Percentiles rank a stretch among this genome's conserved stretches.
These are phyloP conservation scores for Thamnidium elegans DNA, from an alignment of 192 early-diverging fungal species.

Conservation along the genomic window DNA sequence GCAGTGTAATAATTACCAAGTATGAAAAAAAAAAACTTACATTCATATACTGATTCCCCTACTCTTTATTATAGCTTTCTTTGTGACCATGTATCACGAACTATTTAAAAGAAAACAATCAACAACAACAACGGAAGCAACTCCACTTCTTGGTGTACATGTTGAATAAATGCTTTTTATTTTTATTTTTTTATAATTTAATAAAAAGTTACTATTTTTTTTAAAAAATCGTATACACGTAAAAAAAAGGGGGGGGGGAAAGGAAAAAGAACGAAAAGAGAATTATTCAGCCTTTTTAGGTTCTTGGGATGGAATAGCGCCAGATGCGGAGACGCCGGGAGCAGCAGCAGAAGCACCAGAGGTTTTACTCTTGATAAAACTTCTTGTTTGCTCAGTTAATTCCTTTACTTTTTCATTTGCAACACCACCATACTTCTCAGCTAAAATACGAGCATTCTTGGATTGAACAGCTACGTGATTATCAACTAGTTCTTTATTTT, in stretches of 20 bases:
- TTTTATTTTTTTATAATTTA: background rate
- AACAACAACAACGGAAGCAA: background rate
- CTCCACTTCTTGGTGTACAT: too few relatives aligned
- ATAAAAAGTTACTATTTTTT: background rate
- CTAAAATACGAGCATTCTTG: conserved; percentile 21
- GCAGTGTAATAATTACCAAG: background rate
- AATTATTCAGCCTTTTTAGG: too few relatives aligned
- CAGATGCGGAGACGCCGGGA: too few relatives aligned
- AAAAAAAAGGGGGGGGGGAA: background rate
- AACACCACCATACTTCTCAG: conserved; percentile 30
- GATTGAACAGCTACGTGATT: conserved; percentile 22
- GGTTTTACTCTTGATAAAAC: conserved; percentile 18
- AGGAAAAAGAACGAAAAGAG: background rate
- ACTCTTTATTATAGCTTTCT: background rate
- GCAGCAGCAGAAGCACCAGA: background rate
- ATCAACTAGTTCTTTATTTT: conserved; percentile 32
- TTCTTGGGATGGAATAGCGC: too few relatives aligned
- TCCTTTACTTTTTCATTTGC: conserved; percentile 24
- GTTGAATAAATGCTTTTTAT: too few relatives aligned
- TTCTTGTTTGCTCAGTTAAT: conserved; percentile 23
- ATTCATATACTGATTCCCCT: background rate
- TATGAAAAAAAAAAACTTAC: too few relatives aligned
- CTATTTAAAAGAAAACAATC: background rate
- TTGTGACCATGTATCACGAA: background rate
- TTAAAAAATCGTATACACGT: background rate